phyloP scores from a whole-genome alignment of 805 yeast species.

The Saccharomyces mikatae region DNA sequence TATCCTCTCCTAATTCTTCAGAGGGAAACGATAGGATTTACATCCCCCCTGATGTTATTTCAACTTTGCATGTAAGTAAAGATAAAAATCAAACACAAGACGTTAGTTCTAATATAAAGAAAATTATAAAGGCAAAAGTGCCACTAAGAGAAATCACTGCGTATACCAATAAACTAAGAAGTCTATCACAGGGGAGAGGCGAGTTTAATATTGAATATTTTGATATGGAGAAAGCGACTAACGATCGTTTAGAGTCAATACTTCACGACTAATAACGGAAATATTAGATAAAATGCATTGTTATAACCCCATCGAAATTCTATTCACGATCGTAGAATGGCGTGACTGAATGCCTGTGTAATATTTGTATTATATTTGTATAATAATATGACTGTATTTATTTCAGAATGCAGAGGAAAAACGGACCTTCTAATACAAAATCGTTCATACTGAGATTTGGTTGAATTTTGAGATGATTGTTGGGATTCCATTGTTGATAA shows the following conservation, averaged over 20 bases:
- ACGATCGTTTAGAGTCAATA: slow-evolving; percentile 40
- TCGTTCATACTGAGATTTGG: too few species aligned
- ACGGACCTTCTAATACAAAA: too few species aligned
- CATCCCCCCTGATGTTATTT: neutral
- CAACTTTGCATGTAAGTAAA: neutral
- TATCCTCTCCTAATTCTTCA: neutral
- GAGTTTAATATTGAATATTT: slow-evolving; percentile 68
- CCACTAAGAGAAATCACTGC: slow-evolving; percentile 90
- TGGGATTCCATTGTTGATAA: too few species aligned
- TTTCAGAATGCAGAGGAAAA: neutral
- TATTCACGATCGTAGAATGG: too few species aligned
- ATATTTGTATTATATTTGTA: neutral
- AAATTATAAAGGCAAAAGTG: slow-evolving; percentile 61
- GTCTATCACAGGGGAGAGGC: slow-evolving; percentile 85
- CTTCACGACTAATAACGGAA: slow-evolving; percentile 3
- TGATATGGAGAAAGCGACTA: slow-evolving; percentile 62
- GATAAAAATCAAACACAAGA: neutral
- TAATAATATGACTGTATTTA: too few species aligned
- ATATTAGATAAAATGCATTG: neutral
- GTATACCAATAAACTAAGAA: slow-evolving; percentile 66
- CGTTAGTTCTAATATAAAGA: slow-evolving; percentile 1
- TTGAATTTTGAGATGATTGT: too few species aligned
- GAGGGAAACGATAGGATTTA: neutral
- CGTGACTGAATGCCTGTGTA: neutral
- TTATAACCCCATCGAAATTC: neutral